Percentiles rank a stretch among this genome's conserved stretches.
These are phyloP conservation scores for Alternaria sp. DNA, from an alignment of 2,329 filamentous ascomycete species.

Conservation along the genomic window DNA sequence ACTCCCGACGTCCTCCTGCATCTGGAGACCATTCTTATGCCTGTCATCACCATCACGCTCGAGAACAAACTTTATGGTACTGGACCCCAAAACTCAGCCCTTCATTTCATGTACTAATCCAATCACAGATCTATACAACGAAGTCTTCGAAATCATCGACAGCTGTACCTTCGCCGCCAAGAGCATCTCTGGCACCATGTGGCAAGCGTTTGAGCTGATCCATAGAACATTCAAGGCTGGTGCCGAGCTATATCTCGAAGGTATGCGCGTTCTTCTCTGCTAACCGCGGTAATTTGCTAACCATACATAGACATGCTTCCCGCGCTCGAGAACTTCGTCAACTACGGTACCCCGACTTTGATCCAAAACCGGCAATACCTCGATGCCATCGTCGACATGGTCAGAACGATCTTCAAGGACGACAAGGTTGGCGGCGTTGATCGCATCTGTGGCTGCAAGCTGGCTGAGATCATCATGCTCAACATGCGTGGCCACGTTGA, in stretches of 20 bases:
- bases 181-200: constrained; percentile 94
- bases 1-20: constrained; percentile 94
- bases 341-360: constrained; percentile 83
- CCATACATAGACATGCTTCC: constrained; percentile 81
- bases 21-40: constrained; percentile 95
- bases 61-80: constrained; percentile 95
- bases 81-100: constrained; percentile 19
- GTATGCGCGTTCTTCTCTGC: constrained; percentile 28
- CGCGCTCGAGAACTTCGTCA: constrained; percentile 95
- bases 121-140: constrained; percentile 83
- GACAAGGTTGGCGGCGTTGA: constrained; percentile 93
- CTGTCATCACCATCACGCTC: constrained; percentile 92
- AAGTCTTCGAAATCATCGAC: constrained; percentile 98
- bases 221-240: constrained; percentile 97
- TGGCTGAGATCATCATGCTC: constrained; percentile 96
- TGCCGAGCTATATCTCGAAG: constrained; percentile 92
- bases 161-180: constrained; percentile 99
- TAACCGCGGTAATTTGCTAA: constrained; percentile 10
- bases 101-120: constrained; percentile 25
- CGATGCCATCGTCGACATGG: constrained; percentile 89
- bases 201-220: constrained; percentile 96
- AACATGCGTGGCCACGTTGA: constrained; percentile 89
- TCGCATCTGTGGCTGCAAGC: constrained; percentile 94
- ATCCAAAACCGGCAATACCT: constrained; percentile 85
- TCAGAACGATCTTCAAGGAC: constrained; percentile 91